Conservation (phyloP, 2,329 filamentous ascomycete species). For the Rosellinia necatrix region DNA sequence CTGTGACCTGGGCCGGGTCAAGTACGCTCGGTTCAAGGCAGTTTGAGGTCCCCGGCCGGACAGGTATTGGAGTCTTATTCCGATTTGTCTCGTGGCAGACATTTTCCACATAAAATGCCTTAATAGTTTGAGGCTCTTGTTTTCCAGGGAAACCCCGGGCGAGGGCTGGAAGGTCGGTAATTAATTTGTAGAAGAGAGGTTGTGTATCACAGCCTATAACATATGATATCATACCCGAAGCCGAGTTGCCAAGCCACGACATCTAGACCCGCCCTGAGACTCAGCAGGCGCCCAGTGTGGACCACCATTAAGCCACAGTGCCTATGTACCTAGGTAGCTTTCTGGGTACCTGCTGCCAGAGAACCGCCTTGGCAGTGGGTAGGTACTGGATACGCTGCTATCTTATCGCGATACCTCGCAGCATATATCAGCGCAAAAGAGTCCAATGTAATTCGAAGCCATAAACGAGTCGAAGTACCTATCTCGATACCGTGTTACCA, state of each 20-base stretch:
- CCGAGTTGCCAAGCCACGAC: background rate
- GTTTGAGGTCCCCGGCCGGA: constrained; percentile 38
- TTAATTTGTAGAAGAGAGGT: background rate
- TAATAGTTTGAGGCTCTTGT: constrained; percentile 1
- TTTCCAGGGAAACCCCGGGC: constrained; percentile 10
- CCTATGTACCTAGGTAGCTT: too few species aligned
- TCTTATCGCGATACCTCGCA: background rate
- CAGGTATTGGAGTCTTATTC: constrained; percentile 43
- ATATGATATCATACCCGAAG: background rate
- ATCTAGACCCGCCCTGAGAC: too few species aligned
- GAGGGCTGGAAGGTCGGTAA: background rate
- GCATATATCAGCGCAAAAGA: background rate
- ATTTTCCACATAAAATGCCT: constrained; percentile 8
- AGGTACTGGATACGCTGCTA: too few species aligned
- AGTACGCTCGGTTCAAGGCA: constrained; percentile 25
- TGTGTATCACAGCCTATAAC: background rate
- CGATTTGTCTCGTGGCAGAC: constrained; percentile 31
- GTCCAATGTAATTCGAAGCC: background rate
- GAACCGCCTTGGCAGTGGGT: too few species aligned
- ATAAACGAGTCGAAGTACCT: background rate
- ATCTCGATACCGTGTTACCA: background rate
- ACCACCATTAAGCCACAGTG: too few species aligned
- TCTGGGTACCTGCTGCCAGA: too few species aligned
- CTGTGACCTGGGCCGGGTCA: constrained; percentile 26
- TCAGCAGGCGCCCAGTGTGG: too few species aligned